Base-by-base conservation (phyloP, 192 early-diverging fungal genomes). In the Phlyctochytrium planicorne region DNA sequence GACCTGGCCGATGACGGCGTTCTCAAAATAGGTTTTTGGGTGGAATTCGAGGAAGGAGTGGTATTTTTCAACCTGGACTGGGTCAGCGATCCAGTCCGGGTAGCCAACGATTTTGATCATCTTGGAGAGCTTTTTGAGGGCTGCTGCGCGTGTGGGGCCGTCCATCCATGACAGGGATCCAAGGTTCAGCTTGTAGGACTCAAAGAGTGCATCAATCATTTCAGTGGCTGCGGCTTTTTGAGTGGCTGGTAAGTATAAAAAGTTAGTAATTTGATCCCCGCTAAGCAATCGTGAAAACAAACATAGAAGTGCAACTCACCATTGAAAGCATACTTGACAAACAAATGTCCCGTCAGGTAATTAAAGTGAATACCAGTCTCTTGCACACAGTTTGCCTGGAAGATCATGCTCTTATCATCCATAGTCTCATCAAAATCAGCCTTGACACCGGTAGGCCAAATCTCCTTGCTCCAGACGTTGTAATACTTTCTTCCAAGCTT, bases 21-120 rank as follows among this genome's bases (percentile, higher is more conserved):
- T 90, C 40, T 85, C 82, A 76, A 88, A 91, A 67, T 84, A 91
- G 0, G 72, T 67, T 0, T 59, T 50, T 16, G 66, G 65, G 3
- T 80, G 62, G 20, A 90, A 76, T 0, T 60, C 69, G 30, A 91
- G 32, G 30, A 80, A 76, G 53, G 72, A 68, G 69, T 84, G 82
- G 60, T 88, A 89, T 0, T 75, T 68, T 12, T 73, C 75, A 20
- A 91, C 65, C 27, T 73, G 75, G 30, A 72, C 56, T 2, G 85
- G 52, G 69, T 92, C 82, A n/a, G 80, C 79, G 0, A 88, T 77
- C 62, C 82, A 78, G 25, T 78, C 72, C 2, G 83, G 87, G 57
- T 86, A 91, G 3, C 84, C 91, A 59, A 91, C 78, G 69, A 88
- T 84, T 60, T 82, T 73, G 24, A 78, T 63, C 40, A 90, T 81